Evolutionary conservation across 148 eudicot genomes (phyloP).

Genomic region (Amaranthus cruentus): DNA sequence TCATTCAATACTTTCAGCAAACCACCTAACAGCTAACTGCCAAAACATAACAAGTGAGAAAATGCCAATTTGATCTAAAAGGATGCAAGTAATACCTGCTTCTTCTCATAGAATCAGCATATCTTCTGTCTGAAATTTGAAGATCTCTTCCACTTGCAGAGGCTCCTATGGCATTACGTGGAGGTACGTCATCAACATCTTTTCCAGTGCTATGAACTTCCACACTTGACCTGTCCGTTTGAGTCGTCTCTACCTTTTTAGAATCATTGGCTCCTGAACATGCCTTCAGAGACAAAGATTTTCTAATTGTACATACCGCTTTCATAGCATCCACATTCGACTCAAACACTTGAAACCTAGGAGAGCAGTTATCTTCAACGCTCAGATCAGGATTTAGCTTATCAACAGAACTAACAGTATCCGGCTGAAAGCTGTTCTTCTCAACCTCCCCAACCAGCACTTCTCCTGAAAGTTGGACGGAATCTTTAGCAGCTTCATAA

Average conservation of each 20-base stretch:
- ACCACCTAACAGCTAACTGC: too few species aligned
- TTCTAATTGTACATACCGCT: conserved; percentile 6
- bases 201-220: conserved; percentile 27
- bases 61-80: not conserved
- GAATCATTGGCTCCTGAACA: conserved; percentile 2
- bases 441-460: conserved; percentile 28
- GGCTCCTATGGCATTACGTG: conserved; percentile 26
- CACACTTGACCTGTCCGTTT: conserved; percentile 18
- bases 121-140: conserved; percentile 31
- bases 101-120: conserved; percentile 17
- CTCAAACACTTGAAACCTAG: conserved; percentile 5
- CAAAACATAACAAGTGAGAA: too few species aligned
- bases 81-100: conserved; percentile 36
- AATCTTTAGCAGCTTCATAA: conserved; percentile 33
- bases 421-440: conserved; percentile 3
- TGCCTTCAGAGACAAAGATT: conserved; percentile 15
- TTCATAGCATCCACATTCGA: conserved; percentile 11
- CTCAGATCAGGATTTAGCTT: conserved; percentile 9
- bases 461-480: conserved; percentile 29
- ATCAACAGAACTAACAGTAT: conserved; percentile 6
- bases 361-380: conserved; percentile 15
- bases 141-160: conserved; percentile 31
- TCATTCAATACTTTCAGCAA: too few species aligned
- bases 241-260: conserved; percentile 17
- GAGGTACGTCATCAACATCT: conserved; percentile 16